Conservation (phyloP, 345 rosid species). For the Rhizophora mangle region DNA sequence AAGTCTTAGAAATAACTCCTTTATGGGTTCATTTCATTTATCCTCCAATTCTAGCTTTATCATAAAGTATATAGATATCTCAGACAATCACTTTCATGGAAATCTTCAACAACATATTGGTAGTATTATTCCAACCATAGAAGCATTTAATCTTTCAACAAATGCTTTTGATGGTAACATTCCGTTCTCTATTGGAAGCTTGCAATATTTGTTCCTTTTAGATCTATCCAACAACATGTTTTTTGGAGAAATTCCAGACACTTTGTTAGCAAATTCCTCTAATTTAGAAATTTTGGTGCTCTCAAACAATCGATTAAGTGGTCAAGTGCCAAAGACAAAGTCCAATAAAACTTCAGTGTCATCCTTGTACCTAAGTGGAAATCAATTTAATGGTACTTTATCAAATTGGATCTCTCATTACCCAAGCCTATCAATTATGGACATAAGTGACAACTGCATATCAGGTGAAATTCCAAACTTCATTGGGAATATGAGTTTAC, state of each 20-base stretch:
- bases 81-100: not conserved
- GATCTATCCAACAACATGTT: too few relatives aligned
- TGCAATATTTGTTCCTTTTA: too few relatives aligned
- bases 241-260: not conserved
- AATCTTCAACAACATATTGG: not conserved
- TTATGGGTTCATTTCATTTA: too few relatives aligned
- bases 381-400: not conserved
- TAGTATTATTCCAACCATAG: not conserved
- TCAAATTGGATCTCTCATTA: not conserved
- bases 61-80: too few relatives aligned
- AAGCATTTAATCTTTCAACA: not conserved
- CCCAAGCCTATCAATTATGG: not conserved
- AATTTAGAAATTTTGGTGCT: not conserved
- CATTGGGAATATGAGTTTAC: not conserved
- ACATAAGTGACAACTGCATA: not conserved
- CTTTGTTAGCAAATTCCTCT: not conserved
- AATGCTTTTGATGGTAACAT: too few relatives aligned
- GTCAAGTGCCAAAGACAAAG: not conserved
- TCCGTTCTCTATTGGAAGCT: too few relatives aligned
- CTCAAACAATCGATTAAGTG: slow-evolving; percentile 3
- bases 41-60: too few relatives aligned
- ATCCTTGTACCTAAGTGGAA: too few relatives aligned
- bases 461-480: not conserved
- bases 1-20: not conserved
- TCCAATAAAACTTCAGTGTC: too few relatives aligned